Base-by-base conservation (phyloP, 768 basidiomycete genomes). In the Psilocybe tampanensis region DNA sequence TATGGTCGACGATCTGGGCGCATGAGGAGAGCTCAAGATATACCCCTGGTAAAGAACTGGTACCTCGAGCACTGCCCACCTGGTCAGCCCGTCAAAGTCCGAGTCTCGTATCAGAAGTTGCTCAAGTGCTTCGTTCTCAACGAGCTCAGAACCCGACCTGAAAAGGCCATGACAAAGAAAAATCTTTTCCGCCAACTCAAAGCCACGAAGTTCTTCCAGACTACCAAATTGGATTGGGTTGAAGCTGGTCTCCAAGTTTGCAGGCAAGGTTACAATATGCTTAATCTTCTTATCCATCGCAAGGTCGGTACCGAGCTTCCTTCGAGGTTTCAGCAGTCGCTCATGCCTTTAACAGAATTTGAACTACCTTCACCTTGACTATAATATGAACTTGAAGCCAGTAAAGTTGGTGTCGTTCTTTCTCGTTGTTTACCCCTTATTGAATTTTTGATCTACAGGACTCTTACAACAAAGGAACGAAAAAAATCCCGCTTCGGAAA, bases 401-500 rank as follows among this genome's bases (percentile, higher is more conserved):
- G 92, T 93, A 59, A 93, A 93, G 85, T 84, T 67, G 50, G 82
- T 70, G 13, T 6, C 9, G 9, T 9, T 29, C 9, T 29, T 11
- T 47, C 26, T 36, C 1, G 21, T 6, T 39, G 5, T 42, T 5
- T 17, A 19, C 18, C 41, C 54, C 17, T 62, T 39, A 13, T 68
- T 56, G 54, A 54, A 56, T 36, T 47, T 47, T 44, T 45, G 44
- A 29, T 29, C 34, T 75, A 64, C 70, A 92, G 90, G 81, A 99
- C 97, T 1, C 77, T 99, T 43, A 99, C 97, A 9, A 99, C 97
- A 17, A 99, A 99, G 74, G 97, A 99, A 75, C 91, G 97, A 50
- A 99, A 99, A 77, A 98, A 98, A 80, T 98, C 97, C 32, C 92
- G 97, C 62, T 99, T 99, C 74, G 97, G 97, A 80, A 99, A 99